phyloP scores from a whole-genome alignment of 306 rosid species.

The Luffa aegyptiaca region DNA sequence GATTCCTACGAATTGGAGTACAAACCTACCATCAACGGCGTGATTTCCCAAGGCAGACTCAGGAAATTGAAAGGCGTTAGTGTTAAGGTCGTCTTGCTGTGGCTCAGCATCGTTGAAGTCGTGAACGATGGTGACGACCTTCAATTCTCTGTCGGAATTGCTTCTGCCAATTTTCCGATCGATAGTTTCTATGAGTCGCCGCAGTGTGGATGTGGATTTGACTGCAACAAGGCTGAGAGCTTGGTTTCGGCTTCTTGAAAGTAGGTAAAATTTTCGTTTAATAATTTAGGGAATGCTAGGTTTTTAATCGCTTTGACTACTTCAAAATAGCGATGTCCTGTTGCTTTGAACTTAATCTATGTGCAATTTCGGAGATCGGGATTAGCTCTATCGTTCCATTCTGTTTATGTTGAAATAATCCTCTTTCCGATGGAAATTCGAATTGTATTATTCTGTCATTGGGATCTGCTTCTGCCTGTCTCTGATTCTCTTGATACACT shows the following conservation, averaged over 20 bases:
- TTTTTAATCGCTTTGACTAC: neutral
- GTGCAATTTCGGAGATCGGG: neutral
- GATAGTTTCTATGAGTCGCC: constrained; percentile 39
- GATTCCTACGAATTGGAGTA: constrained; percentile 32
- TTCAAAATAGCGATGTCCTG: neutral
- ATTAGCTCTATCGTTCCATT: neutral
- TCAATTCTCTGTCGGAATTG: constrained; percentile 42
- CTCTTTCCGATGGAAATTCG: neutral
- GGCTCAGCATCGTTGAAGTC: constrained; percentile 52
- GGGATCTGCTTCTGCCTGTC: neutral
- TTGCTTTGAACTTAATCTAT: neutral
- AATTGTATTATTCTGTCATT: neutral
- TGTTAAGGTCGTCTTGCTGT: constrained; percentile 39
- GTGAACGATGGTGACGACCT: constrained; percentile 18
- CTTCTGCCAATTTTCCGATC: constrained; percentile 26
- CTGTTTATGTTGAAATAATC: neutral
- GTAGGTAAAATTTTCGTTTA: neutral
- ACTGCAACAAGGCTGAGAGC: neutral
- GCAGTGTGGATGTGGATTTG: constrained; percentile 53
- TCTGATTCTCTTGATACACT: neutral
- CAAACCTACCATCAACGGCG: constrained; percentile 31
- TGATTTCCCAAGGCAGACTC: constrained; percentile 31
- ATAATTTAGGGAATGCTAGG: neutral
- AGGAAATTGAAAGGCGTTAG: constrained; percentile 32
- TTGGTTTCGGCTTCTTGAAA: constrained; percentile 4